phyloP scores from a whole-genome alignment of 2,329 filamentous ascomycete species.

The Fusarium abutilonis region DNA sequence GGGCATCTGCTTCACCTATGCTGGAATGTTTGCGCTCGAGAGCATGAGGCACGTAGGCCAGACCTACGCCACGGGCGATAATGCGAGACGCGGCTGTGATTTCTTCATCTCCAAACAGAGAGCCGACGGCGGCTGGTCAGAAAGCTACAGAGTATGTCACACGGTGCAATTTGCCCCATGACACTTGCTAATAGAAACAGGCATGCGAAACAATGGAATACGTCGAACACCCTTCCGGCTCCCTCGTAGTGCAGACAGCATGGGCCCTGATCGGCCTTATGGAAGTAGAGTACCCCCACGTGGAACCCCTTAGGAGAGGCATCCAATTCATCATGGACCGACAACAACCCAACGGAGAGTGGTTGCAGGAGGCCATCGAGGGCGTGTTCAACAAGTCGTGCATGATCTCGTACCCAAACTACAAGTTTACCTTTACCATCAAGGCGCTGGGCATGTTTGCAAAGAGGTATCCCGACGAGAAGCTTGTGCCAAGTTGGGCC shows the following conservation, averaged over 20 bases:
- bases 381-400: slow-evolving; percentile 99
- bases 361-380: slow-evolving; percentile 94
- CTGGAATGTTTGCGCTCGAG: slow-evolving; percentile 94
- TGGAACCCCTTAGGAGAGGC: slow-evolving; percentile 75
- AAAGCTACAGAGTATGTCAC: slow-evolving; percentile 77
- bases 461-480: slow-evolving; percentile 73
- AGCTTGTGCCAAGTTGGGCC: slow-evolving; percentile 51
- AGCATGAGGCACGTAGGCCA: slow-evolving; percentile 84
- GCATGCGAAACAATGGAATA: slow-evolving; percentile 82
- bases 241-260: slow-evolving; percentile 92
- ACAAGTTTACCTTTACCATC: slow-evolving; percentile 96
- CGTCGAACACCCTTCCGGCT: slow-evolving; percentile 75
- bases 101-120: slow-evolving; percentile 88
- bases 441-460: slow-evolving; percentile 94
- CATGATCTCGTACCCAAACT: slow-evolving; percentile 99
- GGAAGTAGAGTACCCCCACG: slow-evolving; percentile 82
- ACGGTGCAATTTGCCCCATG: not conserved
- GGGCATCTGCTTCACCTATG: slow-evolving; percentile 98
- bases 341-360: slow-evolving; percentile 90
- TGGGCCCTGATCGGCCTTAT: slow-evolving; percentile 88
- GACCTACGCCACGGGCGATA: slow-evolving; percentile 76
- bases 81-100: slow-evolving; percentile 79
- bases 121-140: slow-evolving; percentile 93
- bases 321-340: slow-evolving; percentile 84
- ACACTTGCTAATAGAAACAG: slow-evolving; percentile 50